Evolutionary conservation across 108 stramenopile genomes (phyloP).

Genomic region (Ochromonas danica): DNA sequence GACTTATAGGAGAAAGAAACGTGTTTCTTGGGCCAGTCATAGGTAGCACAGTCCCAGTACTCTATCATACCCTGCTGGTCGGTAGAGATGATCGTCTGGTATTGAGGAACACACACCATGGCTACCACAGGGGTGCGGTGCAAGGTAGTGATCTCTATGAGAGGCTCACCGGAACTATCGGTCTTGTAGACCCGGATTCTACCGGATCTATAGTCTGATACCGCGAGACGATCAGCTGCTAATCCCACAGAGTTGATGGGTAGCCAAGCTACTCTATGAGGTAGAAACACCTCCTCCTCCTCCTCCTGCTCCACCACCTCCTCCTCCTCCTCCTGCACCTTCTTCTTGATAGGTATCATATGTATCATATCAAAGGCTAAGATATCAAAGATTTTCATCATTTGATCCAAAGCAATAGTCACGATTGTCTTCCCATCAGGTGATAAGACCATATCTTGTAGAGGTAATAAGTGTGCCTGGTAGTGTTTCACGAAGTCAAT

Average conservation of each 20-base stretch:
- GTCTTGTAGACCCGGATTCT: conserved; percentile 43
- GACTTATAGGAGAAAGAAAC: conserved; percentile 68
- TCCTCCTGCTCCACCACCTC: too few relatives aligned
- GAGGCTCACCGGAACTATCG: conserved; percentile 54
- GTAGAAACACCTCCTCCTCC: neutral
- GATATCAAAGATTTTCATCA: conserved; percentile 94
- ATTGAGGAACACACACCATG: conserved; percentile 63
- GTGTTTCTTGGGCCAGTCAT: conserved; percentile 43
- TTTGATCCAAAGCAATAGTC: conserved; percentile 75
- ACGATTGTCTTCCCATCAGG: conserved; percentile 72
- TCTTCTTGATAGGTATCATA: conserved; percentile 69
- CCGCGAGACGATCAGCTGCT: conserved; percentile 49
- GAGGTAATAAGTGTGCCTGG: conserved; percentile 75
- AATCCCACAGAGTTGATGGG: too few relatives aligned
- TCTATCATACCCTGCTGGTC: conserved; percentile 87
- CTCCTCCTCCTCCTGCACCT: too few relatives aligned
- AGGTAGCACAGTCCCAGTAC: conserved; percentile 69
- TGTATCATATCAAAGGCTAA: conserved; percentile 78
- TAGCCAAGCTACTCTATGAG: too few relatives aligned
- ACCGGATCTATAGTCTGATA: conserved; percentile 38
- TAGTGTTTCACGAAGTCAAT: conserved; percentile 97
- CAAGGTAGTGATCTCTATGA: conserved; percentile 63
- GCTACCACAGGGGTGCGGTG: conserved; percentile 77
- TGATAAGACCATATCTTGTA: conserved; percentile 61
- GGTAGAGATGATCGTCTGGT: conserved; percentile 66